Base-by-base conservation (phyloP, 495 filamentous ascomycete genomes). In the Talaromyces wortmannii region DNA sequence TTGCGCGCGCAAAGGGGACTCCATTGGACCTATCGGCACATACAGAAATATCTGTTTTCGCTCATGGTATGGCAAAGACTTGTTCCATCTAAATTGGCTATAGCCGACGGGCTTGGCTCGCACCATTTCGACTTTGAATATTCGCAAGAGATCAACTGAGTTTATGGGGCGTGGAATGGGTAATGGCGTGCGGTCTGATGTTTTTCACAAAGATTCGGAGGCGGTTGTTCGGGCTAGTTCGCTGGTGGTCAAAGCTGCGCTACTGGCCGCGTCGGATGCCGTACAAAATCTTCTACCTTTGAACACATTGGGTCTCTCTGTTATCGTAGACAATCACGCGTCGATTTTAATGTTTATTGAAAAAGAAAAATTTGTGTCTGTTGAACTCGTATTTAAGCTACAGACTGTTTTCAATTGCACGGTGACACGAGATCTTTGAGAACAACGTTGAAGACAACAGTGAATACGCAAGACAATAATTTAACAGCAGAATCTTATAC, bases 41-140 rank as follows among this genome's bases (percentile, higher is more conserved):
- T 78, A 90, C 87, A 91, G 74, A 63, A 78, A 90, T 55, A 91
- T 66, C 65, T 85, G 78, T 67, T 89, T 89, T 48, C 64, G 67
- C 57, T 59, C 17, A 33, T 58, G 54, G 6, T 66, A 59, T 50
- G 61, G 62, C 30, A 58, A 62, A 17, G 51, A 45, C 6, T 58
- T 58, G 30, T 47, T 13, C 23, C 61, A 17, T 61, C 36, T 40
- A 13, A 8, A 8, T 40, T 5, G 36, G 36, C 36, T 40, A 40
- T 8, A 10, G 13, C 8, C 8, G 13, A 10, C 5, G 36, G 36
- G 8, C 36, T 40, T 40, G 8, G 36, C 36, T 13, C 36, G 36
- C 36, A 6, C 33, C 33, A 40, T 40, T 13, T 40, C 13, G 13
- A 40, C 8, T 40, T 40, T 5, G 5, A 5, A 40, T 40, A 23